Evolutionary conservation across 202 grass and related monocot genomes (phyloP).

Genomic region (Hordeum pubiflorum): DNA sequence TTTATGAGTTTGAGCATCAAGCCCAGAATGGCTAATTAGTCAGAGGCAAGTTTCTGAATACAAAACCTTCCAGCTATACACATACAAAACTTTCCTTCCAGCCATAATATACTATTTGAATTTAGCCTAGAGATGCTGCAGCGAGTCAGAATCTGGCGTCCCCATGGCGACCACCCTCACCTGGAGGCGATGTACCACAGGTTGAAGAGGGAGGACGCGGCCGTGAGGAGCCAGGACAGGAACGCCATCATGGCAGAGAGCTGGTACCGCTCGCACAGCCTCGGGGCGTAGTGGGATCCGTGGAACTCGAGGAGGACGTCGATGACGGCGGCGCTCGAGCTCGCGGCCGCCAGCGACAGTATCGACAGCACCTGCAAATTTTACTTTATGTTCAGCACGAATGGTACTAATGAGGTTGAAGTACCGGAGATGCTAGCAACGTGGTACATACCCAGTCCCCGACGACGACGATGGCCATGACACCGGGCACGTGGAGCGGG

Average conservation of each 20-base stretch:
- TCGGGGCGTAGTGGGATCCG: slow-evolving; percentile 46
- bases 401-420: background rate
- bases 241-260: slow-evolving; percentile 80
- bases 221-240: slow-evolving; percentile 74
- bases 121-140: background rate
- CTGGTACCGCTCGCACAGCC: slow-evolving; percentile 69
- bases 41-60: background rate
- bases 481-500: slow-evolving; percentile 59
- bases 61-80: background rate
- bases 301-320: slow-evolving; percentile 57
- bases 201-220: slow-evolving; percentile 73
- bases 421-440: background rate
- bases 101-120: too few species aligned
- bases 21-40: background rate
- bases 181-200: slow-evolving; percentile 64
- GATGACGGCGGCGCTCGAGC: slow-evolving; percentile 66
- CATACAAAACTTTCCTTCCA: too few species aligned
- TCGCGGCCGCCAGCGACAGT: slow-evolving; percentile 64
- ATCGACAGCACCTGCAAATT: slow-evolving; percentile 51
- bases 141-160: background rate
- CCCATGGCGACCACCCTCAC: background rate
- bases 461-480: slow-evolving; percentile 51
- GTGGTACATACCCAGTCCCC: slow-evolving; percentile 58
- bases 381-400: background rate
- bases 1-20: background rate